phyloP scores from a whole-genome alignment of 306 rosid genomes.

The Trifolium subterraneum region DNA sequence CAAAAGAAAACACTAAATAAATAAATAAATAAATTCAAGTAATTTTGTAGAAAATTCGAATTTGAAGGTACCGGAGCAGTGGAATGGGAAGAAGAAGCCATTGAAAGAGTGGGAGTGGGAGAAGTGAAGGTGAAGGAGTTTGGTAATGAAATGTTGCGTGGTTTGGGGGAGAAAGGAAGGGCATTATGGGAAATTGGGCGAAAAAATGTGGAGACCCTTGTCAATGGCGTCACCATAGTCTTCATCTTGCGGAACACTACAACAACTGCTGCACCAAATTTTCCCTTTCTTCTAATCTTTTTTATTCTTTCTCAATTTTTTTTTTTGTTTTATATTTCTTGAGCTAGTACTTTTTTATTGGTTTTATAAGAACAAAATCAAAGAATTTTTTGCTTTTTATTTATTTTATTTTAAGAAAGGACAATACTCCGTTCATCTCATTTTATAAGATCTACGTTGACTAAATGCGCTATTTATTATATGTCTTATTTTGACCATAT shows the following conservation, averaged over 20 bases:
- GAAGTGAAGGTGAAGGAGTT: conserved; percentile 40
- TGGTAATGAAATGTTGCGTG: conserved; percentile 45
- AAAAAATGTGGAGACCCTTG: conserved; percentile 44
- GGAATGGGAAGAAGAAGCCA: conserved; percentile 77
- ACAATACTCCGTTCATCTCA: too few species aligned
- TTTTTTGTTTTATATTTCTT: neutral
- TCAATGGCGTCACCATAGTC: conserved; percentile 59
- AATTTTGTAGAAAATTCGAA: neutral
- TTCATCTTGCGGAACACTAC: conserved; percentile 47
- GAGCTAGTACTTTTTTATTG: neutral
- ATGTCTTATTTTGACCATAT: too few species aligned
- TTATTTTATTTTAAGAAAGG: too few species aligned
- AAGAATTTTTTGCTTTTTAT: too few species aligned
- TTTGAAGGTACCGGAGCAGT: conserved; percentile 62
- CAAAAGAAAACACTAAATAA: conserved; percentile 4
- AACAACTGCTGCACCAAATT: conserved; percentile 17
- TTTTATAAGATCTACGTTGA: too few species aligned
- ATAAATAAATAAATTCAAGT: neutral
- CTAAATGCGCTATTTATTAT: too few species aligned
- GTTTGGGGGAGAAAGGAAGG: conserved; percentile 40
- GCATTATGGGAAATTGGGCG: conserved; percentile 48
- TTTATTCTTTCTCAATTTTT: neutral
- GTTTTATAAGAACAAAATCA: too few species aligned
- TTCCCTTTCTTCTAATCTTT: neutral
- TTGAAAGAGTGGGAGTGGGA: conserved; percentile 49